Evolutionary conservation across 2,329 filamentous ascomycete genomes (phyloP).

Genomic region (Huntiella savannae): DNA sequence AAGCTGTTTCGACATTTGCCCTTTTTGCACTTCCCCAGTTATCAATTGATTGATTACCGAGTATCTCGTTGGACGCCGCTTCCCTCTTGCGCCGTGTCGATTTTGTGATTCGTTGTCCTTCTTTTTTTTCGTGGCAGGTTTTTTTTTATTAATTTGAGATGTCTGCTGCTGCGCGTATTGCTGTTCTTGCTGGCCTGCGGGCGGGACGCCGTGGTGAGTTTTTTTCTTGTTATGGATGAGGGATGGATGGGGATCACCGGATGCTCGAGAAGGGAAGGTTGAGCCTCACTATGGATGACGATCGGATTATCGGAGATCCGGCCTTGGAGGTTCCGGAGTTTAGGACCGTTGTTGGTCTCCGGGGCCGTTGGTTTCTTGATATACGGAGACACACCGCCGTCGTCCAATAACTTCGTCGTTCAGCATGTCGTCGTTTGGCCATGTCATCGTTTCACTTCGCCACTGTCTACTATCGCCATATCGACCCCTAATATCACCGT

Average conservation of each 20-base stretch:
- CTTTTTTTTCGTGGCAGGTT: neutral
- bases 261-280: neutral
- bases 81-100: neutral
- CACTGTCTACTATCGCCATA: no score
- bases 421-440: no score
- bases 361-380: no score
- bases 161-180: constrained; percentile 11
- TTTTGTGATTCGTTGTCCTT: constrained; percentile 2
- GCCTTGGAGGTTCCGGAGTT: neutral
- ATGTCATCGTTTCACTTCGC: no score
- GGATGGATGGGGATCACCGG: neutral
- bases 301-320: neutral
- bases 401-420: no score
- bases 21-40: neutral
- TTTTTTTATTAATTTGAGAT: constrained; percentile 1
- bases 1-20: neutral
- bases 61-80: neutral
- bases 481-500: no score
- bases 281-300: no score
- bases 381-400: no score
- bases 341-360: no score
- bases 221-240: constrained; percentile 1
- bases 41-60: no score
- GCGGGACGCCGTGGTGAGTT: constrained; percentile 11
- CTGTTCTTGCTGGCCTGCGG: constrained; percentile 11